Percentiles rank a stretch among this genome's conserved stretches.
phyloP scores from a whole-genome alignment of 768 basidiomycete species.

The Naganishia kalamii region DNA sequence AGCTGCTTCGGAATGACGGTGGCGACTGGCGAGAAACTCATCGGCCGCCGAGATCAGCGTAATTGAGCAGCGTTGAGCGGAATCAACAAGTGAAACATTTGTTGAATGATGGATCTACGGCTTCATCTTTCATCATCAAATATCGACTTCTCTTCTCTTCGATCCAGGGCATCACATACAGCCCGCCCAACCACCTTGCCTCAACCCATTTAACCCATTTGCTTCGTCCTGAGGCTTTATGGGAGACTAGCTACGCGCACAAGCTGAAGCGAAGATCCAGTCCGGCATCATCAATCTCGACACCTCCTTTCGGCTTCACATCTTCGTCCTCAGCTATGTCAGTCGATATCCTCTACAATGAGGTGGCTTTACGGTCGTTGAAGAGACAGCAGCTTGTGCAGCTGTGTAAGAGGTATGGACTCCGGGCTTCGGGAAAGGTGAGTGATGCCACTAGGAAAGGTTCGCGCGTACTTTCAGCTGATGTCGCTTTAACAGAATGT shows the following conservation, averaged over 20 bases:
- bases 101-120: slow-evolving; percentile 2
- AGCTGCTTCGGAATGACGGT: too few species aligned
- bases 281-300: not conserved
- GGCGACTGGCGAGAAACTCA: too few species aligned
- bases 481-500: not conserved
- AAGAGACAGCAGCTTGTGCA: slow-evolving; percentile 11
- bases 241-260: too few species aligned
- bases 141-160: not conserved
- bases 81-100: slow-evolving; percentile 8
- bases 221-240: too few species aligned
- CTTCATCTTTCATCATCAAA: not conserved
- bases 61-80: not conserved
- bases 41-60: too few species aligned
- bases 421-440: slow-evolving; percentile 20
- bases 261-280: too few species aligned
- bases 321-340: not conserved
- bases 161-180: too few species aligned
- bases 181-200: too few species aligned
- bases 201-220: too few species aligned
- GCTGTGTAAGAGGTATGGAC: slow-evolving; percentile 13
- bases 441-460: not conserved
- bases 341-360: slow-evolving; percentile 1
- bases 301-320: not conserved
- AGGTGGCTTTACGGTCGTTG: slow-evolving; percentile 7
- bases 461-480: too few species aligned